Evolutionary conservation across 352 stramenopile genomes (phyloP).

Genomic region (Phytophthora europaea): DNA sequence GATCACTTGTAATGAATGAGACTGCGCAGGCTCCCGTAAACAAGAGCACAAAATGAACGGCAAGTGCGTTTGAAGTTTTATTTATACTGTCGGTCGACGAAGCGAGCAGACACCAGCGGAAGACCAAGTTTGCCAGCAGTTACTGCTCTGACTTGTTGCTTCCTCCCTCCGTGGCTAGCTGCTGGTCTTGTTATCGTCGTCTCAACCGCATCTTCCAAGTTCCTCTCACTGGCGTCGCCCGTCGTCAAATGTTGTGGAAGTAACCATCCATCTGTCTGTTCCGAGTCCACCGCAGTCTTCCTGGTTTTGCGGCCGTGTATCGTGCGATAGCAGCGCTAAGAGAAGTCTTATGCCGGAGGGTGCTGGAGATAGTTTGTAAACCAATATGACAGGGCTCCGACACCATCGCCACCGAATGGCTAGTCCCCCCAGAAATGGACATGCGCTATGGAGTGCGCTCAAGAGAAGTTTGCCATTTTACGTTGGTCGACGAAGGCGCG

Average conservation of each 20-base stretch:
- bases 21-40: constrained; percentile 16
- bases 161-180: not conserved
- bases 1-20: constrained; percentile 18
- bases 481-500: constrained; percentile 47
- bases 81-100: constrained; percentile 21
- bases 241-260: constrained; percentile 43
- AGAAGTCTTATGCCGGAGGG: constrained; percentile 30
- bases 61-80: constrained; percentile 8
- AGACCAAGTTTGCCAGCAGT: constrained; percentile 36
- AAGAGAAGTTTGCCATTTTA: constrained; percentile 67
- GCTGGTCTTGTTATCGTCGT: constrained; percentile 21
- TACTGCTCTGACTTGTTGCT: constrained; percentile 34
- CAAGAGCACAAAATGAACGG: not conserved
- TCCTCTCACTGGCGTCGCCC: constrained; percentile 26
- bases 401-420: constrained; percentile 23
- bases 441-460: constrained; percentile 59
- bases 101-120: not conserved
- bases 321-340: not conserved
- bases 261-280: constrained; percentile 26
- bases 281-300: constrained; percentile 21
- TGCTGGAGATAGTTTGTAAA: constrained; percentile 7
- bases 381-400: constrained; percentile 34
- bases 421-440: constrained; percentile 49
- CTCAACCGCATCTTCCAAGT: constrained; percentile 9
- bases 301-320: constrained; percentile 5